Percentiles rank a stretch among this genome's conserved stretches.
Conservation (phyloP, 2,329 filamentous ascomycete species). For the Teratosphaeria epicoccoides region DNA sequence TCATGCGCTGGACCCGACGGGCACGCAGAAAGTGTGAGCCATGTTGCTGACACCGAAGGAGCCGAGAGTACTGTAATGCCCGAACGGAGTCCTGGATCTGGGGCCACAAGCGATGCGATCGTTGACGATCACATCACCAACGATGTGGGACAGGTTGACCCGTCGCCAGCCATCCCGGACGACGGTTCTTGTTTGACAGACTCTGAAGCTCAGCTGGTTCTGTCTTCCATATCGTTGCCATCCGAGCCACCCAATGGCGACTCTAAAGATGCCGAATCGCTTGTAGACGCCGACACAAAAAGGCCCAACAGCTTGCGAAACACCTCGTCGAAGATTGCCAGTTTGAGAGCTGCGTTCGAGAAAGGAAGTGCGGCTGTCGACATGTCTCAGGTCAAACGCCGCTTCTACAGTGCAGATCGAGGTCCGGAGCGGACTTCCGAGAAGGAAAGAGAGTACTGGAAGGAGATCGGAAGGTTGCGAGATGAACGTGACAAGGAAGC, state of each 20-base stretch:
- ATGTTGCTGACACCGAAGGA: neutral
- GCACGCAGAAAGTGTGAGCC: neutral
- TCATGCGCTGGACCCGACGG: neutral
- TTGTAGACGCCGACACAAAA: neutral
- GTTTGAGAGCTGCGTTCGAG: slow-evolving; percentile 20
- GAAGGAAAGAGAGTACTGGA: slow-evolving; percentile 7
- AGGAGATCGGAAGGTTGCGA: slow-evolving; percentile 9
- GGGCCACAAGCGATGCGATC: neutral
- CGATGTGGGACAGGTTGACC: neutral
- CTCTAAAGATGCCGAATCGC: neutral
- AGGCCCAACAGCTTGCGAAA: slow-evolving; percentile 9
- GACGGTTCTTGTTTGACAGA: neutral
- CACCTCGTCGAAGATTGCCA: slow-evolving; percentile 20
- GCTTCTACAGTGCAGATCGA: slow-evolving; percentile 2
- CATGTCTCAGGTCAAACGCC: neutral
- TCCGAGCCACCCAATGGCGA: slow-evolving; percentile 6
- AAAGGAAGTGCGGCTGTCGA: slow-evolving; percentile 6
- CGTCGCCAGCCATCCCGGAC: neutral
- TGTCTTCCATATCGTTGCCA: neutral
- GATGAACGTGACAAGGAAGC: slow-evolving; percentile 15
- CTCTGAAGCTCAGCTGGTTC: neutral
- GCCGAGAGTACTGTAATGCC: neutral
- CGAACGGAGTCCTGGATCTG: neutral
- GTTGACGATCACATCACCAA: neutral
- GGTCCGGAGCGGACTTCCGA: neutral